Evolutionary conservation across 257 asterid species (phyloP), one percentile per base, ranked within the genome.

Genomic region (Mentha longifolia): DNA sequence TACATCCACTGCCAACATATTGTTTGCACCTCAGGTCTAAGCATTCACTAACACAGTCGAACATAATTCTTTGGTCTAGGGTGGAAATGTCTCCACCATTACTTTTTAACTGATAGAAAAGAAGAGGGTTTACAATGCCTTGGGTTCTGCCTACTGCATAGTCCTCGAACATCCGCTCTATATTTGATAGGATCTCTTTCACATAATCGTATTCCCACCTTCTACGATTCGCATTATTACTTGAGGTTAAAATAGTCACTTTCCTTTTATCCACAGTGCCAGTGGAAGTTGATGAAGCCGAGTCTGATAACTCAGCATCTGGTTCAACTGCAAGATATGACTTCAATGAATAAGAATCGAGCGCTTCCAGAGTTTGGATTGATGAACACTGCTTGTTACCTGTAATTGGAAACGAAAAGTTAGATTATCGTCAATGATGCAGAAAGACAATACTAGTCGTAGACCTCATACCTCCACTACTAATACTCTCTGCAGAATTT

Each of bases 261-360:
- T 33, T 73, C 82, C 74, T 68, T 65, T 76, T 63, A 0, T 70
- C 74, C 22, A 73, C 28, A 35, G 65, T 78, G 71, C 16, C 15
- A 16, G 61, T 25, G 28, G 72, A 82, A 62, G 71, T 58, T 11
- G 99, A 94, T 74, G 97, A 88, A 68, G 95, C 98, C 10, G 96
- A 92, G 80, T 95, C 98, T 15, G 86, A 84, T 68, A 94, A 71
- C 67, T 94, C 99, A 15, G 80, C 43, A 28, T 84, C 88, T 31
- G 77, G 78, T 70, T 87, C 89, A 12, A 59, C 62, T 67, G 83
- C 71, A 74, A 79, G 77, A 50, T 74, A 76, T 22, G 56, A 73
- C 68, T 80, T 79, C 17, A 73, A 61, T 50, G 83, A 83, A 78
- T 74, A 31, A 7, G 75, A 56, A 67, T 83, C 86, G 8, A 83